phyloP scores from a whole-genome alignment of 139 green algal genomes.

The Auxenochlorella pyrenoidosa region DNA sequence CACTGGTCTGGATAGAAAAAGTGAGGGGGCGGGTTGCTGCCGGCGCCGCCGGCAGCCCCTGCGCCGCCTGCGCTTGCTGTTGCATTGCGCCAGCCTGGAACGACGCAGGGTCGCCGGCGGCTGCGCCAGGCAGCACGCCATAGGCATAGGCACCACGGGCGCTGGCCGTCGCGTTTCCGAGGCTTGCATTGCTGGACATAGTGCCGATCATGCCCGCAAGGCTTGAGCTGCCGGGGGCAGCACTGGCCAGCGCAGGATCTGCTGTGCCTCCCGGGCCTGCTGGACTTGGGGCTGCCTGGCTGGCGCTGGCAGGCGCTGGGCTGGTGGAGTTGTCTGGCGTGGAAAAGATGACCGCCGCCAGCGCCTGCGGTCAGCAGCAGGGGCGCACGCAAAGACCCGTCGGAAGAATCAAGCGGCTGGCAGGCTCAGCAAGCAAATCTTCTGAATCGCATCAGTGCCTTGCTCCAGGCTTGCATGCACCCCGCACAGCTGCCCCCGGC shows the following conservation, averaged over 20 bases:
- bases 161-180: neutral
- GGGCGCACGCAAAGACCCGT: neutral
- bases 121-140: neutral
- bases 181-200: neutral
- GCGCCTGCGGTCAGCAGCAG: neutral
- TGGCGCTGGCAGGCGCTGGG: neutral
- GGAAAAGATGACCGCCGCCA: constrained; percentile 58
- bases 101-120: neutral
- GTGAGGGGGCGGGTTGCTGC: constrained; percentile 4
- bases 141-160: neutral
- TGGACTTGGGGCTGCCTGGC: neutral
- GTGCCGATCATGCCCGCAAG: neutral
- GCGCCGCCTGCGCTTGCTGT: neutral
- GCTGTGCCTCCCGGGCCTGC: too few relatives aligned
- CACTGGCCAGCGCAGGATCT: neutral
- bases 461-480: too few relatives aligned
- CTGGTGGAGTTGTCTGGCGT: neutral
- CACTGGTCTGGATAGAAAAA: constrained; percentile 72
- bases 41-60: too few relatives aligned
- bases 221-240: neutral
- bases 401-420: neutral
- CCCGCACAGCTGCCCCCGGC: too few relatives aligned
- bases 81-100: neutral
- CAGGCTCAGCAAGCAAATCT: neutral
- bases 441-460: neutral